Evolutionary conservation across 768 basidiomycete genomes (phyloP).

Genomic region (Boletus vinaceobasis): DNA sequence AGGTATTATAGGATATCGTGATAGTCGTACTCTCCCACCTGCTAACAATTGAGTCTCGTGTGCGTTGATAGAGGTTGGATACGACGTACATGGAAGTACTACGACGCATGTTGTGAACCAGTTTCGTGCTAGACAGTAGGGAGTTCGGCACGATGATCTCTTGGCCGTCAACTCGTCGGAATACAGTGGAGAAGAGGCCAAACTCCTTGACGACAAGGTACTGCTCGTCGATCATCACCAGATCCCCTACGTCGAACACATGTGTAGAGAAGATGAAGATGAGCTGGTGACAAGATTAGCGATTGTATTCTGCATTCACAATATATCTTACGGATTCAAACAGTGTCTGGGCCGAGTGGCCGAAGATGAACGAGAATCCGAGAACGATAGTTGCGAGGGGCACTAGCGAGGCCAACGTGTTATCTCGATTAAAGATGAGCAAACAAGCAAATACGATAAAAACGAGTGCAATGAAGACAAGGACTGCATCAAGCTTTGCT

Average conservation of each 20-base stretch:
- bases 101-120: conserved; percentile 76
- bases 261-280: conserved; percentile 86
- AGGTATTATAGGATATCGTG: conserved; percentile 64
- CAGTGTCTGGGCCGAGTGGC: conserved; percentile 72
- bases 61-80: neutral
- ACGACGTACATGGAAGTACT: conserved; percentile 64
- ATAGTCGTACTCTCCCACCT: conserved; percentile 70
- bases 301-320: neutral
- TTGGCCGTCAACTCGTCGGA: conserved; percentile 77
- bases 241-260: conserved; percentile 80
- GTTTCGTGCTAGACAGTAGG: conserved; percentile 62
- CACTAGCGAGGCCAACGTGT: conserved; percentile 70
- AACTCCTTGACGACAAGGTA: conserved; percentile 62
- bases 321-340: conserved; percentile 63
- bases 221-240: conserved; percentile 70
- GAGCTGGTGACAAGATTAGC: conserved; percentile 40
- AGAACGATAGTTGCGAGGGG: conserved; percentile 78
- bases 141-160: conserved; percentile 79
- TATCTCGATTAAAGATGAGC: conserved; percentile 66
- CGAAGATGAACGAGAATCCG: conserved; percentile 84
- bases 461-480: conserved; percentile 55
- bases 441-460: conserved; percentile 65
- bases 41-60: conserved; percentile 4
- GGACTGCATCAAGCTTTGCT: conserved; percentile 73
- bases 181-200: conserved; percentile 75